Evolutionary conservation across 148 eudicot species (phyloP), one percentile per base, ranked within the genome.

Genomic region (Cornus kousa): DNA sequence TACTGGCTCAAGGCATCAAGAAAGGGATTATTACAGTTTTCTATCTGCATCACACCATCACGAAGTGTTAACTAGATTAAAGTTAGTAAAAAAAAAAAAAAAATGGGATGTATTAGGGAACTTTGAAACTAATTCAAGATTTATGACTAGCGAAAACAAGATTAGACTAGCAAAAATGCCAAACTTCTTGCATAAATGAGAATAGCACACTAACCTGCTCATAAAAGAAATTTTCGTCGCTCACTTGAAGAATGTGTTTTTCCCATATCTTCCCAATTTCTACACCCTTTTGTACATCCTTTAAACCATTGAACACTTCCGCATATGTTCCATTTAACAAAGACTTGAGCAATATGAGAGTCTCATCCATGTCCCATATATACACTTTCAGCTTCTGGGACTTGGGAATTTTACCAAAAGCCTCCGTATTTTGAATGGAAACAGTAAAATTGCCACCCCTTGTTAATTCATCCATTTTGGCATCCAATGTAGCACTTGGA

Each of bases 341-440:
- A 35, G 98, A 93, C 79, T 93, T 96, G 74, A 96, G 93, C 78
- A 96, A 86, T 87, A 96, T 96, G 53, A 96, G 97, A 64, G 97
- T 96, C 86, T 93, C 99, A 80, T 96, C 99, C 98, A 96, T 93
- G 87, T 93, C 99, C 99, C 97, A 96, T 9, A 96, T 81, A 82
- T 88, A 95, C 32, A 96, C 93, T 81, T 86, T 93, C 87, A 65
- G 78, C 79, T 84, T 92, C 76, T 82, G 77, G 65, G 78, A 86
- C 79, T 79, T 72, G 17, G 50, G 67, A 4, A 59, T 73, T 24
- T 75, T 80, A 53, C 80, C 53, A 22, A 67, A 73, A 59, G 6
- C 59, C 74, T 73, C 72, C 59, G 67, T 78, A 31, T 62, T 78
- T 35, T 67, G 55, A 68, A 10, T 28, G 68, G 50, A 71, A 53